Percentiles rank a stretch among this genome's conserved stretches.
phyloP scores from a whole-genome alignment of 805 yeast genomes.

The Candida railenensis region DNA sequence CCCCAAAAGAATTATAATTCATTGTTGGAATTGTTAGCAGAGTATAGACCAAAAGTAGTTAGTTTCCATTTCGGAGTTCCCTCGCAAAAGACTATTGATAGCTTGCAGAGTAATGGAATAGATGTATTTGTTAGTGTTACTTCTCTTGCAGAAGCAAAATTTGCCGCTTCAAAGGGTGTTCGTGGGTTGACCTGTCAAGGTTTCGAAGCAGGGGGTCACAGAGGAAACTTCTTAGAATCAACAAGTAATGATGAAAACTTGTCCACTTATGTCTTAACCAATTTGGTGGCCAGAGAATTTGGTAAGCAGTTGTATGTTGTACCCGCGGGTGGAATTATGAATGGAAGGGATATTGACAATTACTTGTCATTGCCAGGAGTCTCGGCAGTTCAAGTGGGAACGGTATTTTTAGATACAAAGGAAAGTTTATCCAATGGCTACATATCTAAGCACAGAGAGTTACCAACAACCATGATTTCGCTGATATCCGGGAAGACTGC shows the following conservation, averaged over 20 bases:
- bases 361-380: constrained; percentile 41
- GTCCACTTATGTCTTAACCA: constrained; percentile 31
- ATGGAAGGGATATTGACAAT: constrained; percentile 24
- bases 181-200: constrained; percentile 59
- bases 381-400: constrained; percentile 56
- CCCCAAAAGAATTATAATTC: constrained; percentile 10
- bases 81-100: constrained; percentile 21
- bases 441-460: constrained; percentile 10
- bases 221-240: constrained; percentile 44
- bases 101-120: constrained; percentile 37
- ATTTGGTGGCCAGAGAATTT: constrained; percentile 13
- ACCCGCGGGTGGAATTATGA: constrained; percentile 56
- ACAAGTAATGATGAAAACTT: constrained; percentile 30
- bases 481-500: constrained; percentile 41
- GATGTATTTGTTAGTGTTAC: constrained; percentile 49
- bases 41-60: constrained; percentile 39
- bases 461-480: constrained; percentile 30
- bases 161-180: constrained; percentile 27
- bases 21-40: constrained; percentile 16
- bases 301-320: constrained; percentile 24
- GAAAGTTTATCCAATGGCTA: constrained; percentile 25
- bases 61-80: constrained; percentile 59
- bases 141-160: constrained; percentile 39
- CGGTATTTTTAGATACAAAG: constrained; percentile 42
- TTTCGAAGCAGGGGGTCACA: constrained; percentile 65